Conservation (phyloP, 495 filamentous ascomycete genomes). For the Aspergillus biplanus region DNA sequence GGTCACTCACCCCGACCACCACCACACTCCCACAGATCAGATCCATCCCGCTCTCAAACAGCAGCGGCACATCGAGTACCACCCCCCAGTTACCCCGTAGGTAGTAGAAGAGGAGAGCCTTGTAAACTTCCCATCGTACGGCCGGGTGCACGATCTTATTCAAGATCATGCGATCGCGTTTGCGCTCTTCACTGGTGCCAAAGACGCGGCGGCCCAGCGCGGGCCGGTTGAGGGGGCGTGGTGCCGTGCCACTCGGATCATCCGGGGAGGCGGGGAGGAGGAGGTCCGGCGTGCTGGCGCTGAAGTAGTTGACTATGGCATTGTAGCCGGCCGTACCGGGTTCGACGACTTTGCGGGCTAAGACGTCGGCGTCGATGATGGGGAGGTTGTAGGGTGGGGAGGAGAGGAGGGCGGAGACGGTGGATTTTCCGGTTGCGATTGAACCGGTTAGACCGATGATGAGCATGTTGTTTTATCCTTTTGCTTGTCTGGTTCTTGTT, state of each 20-base stretch:
- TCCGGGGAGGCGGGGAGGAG: conserved; percentile 56
- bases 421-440: conserved; percentile 97
- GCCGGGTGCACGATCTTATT: conserved; percentile 94
- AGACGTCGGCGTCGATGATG: conserved; percentile 91
- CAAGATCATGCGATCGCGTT: conserved; percentile 69
- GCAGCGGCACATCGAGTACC: conserved; percentile 88
- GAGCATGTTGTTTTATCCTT: conserved; percentile 63
- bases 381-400: conserved; percentile 81
- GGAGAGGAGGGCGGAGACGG: conserved; percentile 82
- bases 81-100: conserved; percentile 78
- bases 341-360: conserved; percentile 89
- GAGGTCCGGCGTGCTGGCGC: conserved; percentile 78
- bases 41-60: conserved; percentile 88
- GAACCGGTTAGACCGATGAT: conserved; percentile 96
- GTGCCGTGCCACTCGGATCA: conserved; percentile 43
- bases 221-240: conserved; percentile 81
- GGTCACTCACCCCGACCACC: conserved; percentile 79
- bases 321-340: conserved; percentile 84
- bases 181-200: conserved; percentile 65
- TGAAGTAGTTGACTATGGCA: conserved; percentile 78
- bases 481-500: not conserved
- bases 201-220: conserved; percentile 86
- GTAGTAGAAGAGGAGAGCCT: conserved; percentile 65
- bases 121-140: conserved; percentile 77
- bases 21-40: conserved; percentile 77